These are phyloP conservation scores for Annulohypoxylon truncatum DNA, from an alignment of 2,329 filamentous ascomycete genomes.

Conservation along the genomic window DNA sequence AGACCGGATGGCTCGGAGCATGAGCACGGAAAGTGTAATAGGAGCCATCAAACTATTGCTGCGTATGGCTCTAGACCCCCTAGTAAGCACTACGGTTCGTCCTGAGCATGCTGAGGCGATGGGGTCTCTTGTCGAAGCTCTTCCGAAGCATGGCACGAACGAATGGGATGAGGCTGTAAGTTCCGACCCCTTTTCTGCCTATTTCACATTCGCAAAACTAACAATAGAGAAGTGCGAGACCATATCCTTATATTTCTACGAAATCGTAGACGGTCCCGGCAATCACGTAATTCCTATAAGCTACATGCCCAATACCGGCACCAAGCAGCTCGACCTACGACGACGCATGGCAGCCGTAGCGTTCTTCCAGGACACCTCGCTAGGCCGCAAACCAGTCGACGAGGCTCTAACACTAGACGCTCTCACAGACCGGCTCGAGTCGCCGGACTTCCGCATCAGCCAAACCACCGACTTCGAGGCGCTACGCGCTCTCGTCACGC, in stretches of 20 bases:
- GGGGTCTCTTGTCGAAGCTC: conserved; percentile 56
- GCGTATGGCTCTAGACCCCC: conserved; percentile 65
- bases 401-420: conserved; percentile 56
- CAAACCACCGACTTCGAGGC: conserved; percentile 74
- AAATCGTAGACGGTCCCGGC: conserved; percentile 58
- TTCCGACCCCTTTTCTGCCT: conserved; percentile 19
- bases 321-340: conserved; percentile 68
- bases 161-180: conserved; percentile 59
- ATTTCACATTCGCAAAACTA: conserved; percentile 16
- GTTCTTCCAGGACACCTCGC: conserved; percentile 64
- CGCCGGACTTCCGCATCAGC: conserved; percentile 63
- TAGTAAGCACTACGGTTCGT: conserved; percentile 53
- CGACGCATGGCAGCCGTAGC: conserved; percentile 74
- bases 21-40: conserved; percentile 52
- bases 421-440: conserved; percentile 60
- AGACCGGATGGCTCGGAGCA: conserved; percentile 50
- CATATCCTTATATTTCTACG: conserved; percentile 60
- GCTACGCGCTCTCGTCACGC: conserved; percentile 71
- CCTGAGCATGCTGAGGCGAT: conserved; percentile 52
- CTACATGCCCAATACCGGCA: conserved; percentile 66
- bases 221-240: conserved; percentile 59
- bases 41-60: conserved; percentile 62
- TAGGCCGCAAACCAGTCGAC: conserved; percentile 57
- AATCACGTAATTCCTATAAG: conserved; percentile 69
- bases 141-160: conserved; percentile 51